A percentile compares a stretch with the other conserved stretches of the same genome.
Conservation (phyloP, 768 basidiomycete species). For the Russula brevipes region DNA sequence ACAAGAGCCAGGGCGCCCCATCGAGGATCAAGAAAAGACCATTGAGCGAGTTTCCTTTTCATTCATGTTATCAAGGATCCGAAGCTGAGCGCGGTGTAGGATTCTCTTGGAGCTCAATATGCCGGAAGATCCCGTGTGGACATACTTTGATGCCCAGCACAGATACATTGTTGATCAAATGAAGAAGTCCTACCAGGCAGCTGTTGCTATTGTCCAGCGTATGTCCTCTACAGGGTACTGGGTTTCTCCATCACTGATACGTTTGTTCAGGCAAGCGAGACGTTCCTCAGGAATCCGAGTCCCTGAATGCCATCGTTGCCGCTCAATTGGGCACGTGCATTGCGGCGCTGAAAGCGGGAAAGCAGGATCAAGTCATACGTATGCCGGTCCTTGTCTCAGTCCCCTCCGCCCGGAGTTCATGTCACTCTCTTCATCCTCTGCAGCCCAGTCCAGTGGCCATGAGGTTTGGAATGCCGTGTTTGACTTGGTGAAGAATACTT, state of each 20-base stretch:
- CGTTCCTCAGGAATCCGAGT: constrained; percentile 36
- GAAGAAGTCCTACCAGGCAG: constrained; percentile 53
- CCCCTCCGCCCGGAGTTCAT: neutral
- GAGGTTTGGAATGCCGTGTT: constrained; percentile 78
- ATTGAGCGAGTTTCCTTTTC: constrained; percentile 63
- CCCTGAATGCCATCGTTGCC: constrained; percentile 42
- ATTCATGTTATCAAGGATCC: neutral
- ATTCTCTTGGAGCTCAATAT: constrained; percentile 83
- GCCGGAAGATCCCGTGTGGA: constrained; percentile 90
- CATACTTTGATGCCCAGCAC: constrained; percentile 92
- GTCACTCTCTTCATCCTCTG: neutral
- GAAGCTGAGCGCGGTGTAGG: constrained; percentile 40
- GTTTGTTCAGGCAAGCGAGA: constrained; percentile 42
- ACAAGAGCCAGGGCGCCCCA: constrained; percentile 68
- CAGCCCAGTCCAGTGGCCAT: constrained; percentile 67
- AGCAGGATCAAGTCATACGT: constrained; percentile 61
- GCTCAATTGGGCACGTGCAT: constrained; percentile 58
- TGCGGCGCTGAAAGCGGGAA: constrained; percentile 55
- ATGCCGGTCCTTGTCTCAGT: constrained; percentile 22
- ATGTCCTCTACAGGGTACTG: constrained; percentile 22
- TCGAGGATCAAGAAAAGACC: constrained; percentile 96
- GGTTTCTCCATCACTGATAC: constrained; percentile 10
- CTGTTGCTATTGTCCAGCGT: constrained; percentile 50
- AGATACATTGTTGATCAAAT: constrained; percentile 76
- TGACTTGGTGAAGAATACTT: constrained; percentile 78